Base-by-base conservation (phyloP, 768 basidiomycete species). In the Mycena chlorophos region DNA sequence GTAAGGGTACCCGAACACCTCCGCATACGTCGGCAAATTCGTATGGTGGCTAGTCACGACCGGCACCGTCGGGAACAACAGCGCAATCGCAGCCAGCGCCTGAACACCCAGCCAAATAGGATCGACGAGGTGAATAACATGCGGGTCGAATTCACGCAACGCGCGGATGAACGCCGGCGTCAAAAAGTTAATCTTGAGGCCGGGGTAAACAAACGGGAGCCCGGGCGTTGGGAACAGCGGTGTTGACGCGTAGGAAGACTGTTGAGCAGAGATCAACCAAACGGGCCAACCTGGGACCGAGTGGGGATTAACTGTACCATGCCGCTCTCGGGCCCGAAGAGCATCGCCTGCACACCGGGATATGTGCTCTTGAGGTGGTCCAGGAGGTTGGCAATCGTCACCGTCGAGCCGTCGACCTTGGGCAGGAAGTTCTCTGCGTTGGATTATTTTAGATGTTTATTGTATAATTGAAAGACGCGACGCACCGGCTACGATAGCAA, bases 81-180 rank as follows among this genome's bases (percentile, higher is more conserved):
- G 54, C 53, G 72, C 68, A 65, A 75, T 64, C 2, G 72, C 74
- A 54, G 71, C 63, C n/a, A 76, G 66, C 12, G 70, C 69, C 52
- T 78, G 76, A 1, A 72, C 76, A 17, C 76, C 76, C 3, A 78
- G 71, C 76, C 76, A 78, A 38, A 78, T 75, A 3, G 77, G 75
- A 64, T 78, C 76, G 39, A 75, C 73, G 51, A 78, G 71, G 54
- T 77, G 75, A 5, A 77, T 68, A 1, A 78, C 72, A 51, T 78
- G 74, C 0, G 77, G 75, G 16, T 52, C 42, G 37, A 62, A 62
- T 20, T 25, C 30, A 19, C 56, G 52, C 19, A 62, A 50, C 25
- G 51, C 40, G 38, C 14, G 5, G 23, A 62, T 20, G 49, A 56
- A 48, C 16, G 57, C 30, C 17, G 57, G 52, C 16, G 61, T 53